Evolutionary conservation across 2,329 filamentous ascomycete species (phyloP), one percentile per base, ranked within the genome.

Genomic region (Xylogone sp.): DNA sequence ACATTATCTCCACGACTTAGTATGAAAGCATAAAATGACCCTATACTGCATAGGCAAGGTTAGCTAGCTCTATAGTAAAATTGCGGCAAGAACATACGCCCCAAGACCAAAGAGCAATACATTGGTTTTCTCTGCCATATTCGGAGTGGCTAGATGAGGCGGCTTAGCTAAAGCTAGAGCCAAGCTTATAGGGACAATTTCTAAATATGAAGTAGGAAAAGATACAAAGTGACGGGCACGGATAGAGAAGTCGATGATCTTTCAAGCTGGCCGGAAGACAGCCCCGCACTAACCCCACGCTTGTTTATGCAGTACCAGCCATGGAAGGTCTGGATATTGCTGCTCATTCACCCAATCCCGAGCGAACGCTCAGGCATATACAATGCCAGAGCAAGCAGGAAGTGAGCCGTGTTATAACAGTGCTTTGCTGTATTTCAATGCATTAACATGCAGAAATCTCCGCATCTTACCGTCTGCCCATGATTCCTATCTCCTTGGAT

Each of bases 11-110:
- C 67, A 2, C 74, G 71, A 48, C 68, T 71, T 0, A 81, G 59
- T 31, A 82, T 73, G 53, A 81, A 82, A 7, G 77, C 75, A 58
- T 82, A 82, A 56, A 82, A 82, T 2, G 77, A 79, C 22, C 79
- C 79, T 48, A 82, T 81, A 0, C 78, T 81, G n/a, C 4, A 27
- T 39, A 39, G 10, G 8, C 34, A 5, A 18, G 34, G n/a, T 39
- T 39, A 39, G 34, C 34, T 39, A 27, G 24, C 34, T 18, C 10
- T 16, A 16, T 16, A 5, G 10, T 39, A 18, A 5, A 16, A 39
- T 9, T 18, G 34, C n/a, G 8, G 34, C 8, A 18, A 5, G 34
- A 5, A 39, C 34, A 39, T 39, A 39, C 34, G 34, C 34, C n/a
- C 34, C 34, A 39, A 39, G 34, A 13, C 34, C 34, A 39, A 39